phyloP scores from a whole-genome alignment of 208 protist species.

The Crithidia thermophila region DNA sequence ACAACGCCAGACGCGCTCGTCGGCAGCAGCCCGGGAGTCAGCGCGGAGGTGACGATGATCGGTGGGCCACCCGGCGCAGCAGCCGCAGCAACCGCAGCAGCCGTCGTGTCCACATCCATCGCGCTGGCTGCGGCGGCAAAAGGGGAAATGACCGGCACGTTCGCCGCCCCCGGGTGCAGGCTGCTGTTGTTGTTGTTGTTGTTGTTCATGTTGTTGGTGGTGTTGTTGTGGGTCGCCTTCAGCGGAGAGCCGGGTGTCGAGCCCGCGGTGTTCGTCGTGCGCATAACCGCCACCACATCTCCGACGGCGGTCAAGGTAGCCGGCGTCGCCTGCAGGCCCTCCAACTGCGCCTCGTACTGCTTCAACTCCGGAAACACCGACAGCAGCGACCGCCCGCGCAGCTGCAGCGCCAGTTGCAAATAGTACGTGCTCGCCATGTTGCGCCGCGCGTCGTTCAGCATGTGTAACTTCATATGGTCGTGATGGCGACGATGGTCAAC shows the following conservation, averaged over 20 bases:
- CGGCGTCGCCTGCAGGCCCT: slow-evolving; percentile 23
- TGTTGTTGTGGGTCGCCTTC: not conserved
- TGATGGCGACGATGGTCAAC: not conserved
- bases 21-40: too few relatives aligned
- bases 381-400: slow-evolving; percentile 43
- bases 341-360: slow-evolving; percentile 16
- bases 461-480: slow-evolving; percentile 1
- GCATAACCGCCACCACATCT: slow-evolving; percentile 8
- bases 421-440: slow-evolving; percentile 42
- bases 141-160: not conserved
- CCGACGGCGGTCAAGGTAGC: slow-evolving; percentile 1
- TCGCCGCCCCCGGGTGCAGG: not conserved
- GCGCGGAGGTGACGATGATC: too few relatives aligned
- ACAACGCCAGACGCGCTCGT: too few relatives aligned
- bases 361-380: slow-evolving; percentile 36
- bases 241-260: not conserved
- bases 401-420: slow-evolving; percentile 33
- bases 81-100: not conserved
- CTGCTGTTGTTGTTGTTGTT: not conserved
- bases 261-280: not conserved
- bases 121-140: not conserved
- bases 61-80: too few relatives aligned
- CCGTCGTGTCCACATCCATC: not conserved
- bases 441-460: slow-evolving; percentile 30
- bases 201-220: not conserved